Conservation (phyloP, 805 yeast species). For the Kregervanrija pseudodelftensis region DNA sequence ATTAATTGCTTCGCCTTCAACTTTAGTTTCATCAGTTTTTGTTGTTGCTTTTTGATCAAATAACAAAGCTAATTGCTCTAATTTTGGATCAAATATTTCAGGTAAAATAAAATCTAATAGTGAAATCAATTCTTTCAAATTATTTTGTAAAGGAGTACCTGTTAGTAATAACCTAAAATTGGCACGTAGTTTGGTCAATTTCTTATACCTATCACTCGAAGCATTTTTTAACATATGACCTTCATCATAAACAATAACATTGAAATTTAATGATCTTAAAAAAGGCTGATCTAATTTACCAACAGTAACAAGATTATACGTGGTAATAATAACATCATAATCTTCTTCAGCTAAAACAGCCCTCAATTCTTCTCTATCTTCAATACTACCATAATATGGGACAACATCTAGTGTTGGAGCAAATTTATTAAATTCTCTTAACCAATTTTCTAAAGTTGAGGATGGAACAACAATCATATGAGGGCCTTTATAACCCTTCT, state of each 20-base stretch:
- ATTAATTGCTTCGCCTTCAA: conserved; percentile 45
- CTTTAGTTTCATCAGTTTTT: conserved; percentile 30
- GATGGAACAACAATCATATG: conserved; percentile 95
- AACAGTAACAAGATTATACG: conserved; percentile 88
- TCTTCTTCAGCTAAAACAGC: conserved; percentile 51
- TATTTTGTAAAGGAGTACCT: conserved; percentile 96
- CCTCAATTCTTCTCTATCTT: conserved; percentile 80
- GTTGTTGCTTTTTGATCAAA: conserved; percentile 86
- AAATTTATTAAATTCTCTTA: conserved; percentile 86
- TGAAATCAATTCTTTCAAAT: conserved; percentile 83
- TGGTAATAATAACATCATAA: conserved; percentile 88
- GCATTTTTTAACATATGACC: conserved; percentile 96
- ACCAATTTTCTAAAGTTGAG: conserved; percentile 95
- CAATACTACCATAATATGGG: conserved; percentile 88
- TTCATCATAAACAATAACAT: conserved; percentile 91
- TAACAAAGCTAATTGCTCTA: conserved; percentile 72
- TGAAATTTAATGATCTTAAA: conserved; percentile 65
- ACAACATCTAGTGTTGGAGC: conserved; percentile 77
- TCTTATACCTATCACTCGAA: conserved; percentile 75
- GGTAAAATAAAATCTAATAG: conserved; percentile 89
- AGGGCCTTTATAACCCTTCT: conserved; percentile 56
- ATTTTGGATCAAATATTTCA: conserved; percentile 65
- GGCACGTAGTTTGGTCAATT: conserved; percentile 78
- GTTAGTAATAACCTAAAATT: conserved; percentile 82
- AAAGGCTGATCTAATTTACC: conserved; percentile 75